phyloP scores from a whole-genome alignment of 176 grass and related monocot species.

The Phyllostachys edulis region DNA sequence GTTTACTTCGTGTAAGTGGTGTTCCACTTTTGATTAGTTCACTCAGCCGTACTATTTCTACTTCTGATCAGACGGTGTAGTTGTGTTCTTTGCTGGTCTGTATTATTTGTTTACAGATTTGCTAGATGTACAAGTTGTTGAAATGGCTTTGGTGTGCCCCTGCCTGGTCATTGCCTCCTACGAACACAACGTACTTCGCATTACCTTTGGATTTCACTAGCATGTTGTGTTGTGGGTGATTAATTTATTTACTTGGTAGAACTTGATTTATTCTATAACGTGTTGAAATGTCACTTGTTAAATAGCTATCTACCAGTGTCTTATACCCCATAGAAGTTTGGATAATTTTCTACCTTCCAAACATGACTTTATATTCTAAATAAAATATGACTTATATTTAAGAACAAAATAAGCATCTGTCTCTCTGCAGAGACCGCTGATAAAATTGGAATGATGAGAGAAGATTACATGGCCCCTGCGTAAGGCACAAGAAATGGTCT shows the following conservation, averaged over 20 bases:
- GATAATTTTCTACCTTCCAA: too few relatives aligned
- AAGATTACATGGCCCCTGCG: too few relatives aligned
- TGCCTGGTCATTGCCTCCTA: neutral
- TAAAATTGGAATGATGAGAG: too few relatives aligned
- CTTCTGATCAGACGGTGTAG: conserved; percentile 27
- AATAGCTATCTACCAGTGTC: neutral
- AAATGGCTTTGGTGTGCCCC: neutral
- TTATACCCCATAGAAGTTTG: neutral
- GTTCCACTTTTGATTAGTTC: conserved; percentile 40
- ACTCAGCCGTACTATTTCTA: neutral
- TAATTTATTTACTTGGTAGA: neutral
- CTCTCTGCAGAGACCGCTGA: too few relatives aligned
- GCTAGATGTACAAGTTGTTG: conserved; percentile 17
- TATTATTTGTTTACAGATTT: conserved; percentile 41
- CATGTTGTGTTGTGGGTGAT: neutral
- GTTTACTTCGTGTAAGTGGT: conserved; percentile 15
- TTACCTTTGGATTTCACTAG: neutral
- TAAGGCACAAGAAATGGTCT: too few relatives aligned
- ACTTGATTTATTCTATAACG: neutral
- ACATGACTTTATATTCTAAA: too few relatives aligned
- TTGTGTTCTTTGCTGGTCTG: conserved; percentile 31
- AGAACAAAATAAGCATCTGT: too few relatives aligned
- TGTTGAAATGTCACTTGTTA: neutral
- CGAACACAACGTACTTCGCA: neutral
- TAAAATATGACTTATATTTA: too few relatives aligned